Base-by-base conservation (phyloP, 2,329 filamentous ascomycete genomes). In the Clarireedia hainanense region DNA sequence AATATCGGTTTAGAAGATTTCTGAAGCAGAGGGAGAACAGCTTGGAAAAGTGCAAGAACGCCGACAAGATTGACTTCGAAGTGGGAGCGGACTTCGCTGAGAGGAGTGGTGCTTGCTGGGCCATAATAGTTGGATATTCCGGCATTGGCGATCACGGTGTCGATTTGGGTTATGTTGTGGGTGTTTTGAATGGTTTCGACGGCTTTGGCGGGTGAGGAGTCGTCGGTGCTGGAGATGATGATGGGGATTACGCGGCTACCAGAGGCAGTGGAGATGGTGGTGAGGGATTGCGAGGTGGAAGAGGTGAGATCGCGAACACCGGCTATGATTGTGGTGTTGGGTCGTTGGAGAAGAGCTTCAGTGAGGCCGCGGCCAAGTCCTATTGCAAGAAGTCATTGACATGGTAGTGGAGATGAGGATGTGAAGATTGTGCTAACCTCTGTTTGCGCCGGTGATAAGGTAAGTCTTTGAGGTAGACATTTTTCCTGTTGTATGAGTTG, bases 101-200 rank as follows among this genome's bases (percentile, higher is more conserved):
- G 63, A 14, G 72, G 66, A 23, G 68, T 67, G 10, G 69, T 67
- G 2, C 61, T 56, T 1, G 73, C 68, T 0, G 62, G 59, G 0
- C 69, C 70, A 39, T 62, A 73, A 15, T 61, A 50, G 4, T 67
- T 65, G 4, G 64, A 63, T 10, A 76, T 72, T 12, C 72, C 78
- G 0, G 78, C 77, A 61, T 81, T 81, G 46, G 77, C 75, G 51
- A 82, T 74, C 2, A 81, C 71, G 5, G 78, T 64, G 58, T 81
- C 77, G 2, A 81, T 57, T 24, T 70, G 64, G 4, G 65, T 61
- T 58, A 81, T 73, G 3, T 68, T 69, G 50, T 64, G 42, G 14
- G 70, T 58, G 2, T 52, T 27, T 1, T 66, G 59, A 0, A 75
- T 64, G 2, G 65, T 58, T 26, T 67, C 50, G 1, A 72, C 65